Base-by-base conservation (phyloP, 495 filamentous ascomycete genomes). In the Filosporella fistucella region DNA sequence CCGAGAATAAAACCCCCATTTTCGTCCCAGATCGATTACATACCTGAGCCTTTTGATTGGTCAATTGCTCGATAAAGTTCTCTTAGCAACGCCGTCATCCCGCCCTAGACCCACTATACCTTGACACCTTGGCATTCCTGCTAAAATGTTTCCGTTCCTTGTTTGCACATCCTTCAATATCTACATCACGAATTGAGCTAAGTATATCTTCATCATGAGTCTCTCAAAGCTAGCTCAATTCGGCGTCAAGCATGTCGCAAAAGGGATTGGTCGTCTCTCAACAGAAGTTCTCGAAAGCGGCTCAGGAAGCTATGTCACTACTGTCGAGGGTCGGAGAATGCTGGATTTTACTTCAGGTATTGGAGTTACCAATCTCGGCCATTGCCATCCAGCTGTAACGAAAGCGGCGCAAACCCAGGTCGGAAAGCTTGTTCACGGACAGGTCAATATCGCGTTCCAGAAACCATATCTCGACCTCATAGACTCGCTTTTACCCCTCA, bases 331-430 rank as follows among this genome's bases (percentile, higher is more conserved):
- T 18, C 77, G 73, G 11, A 74, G 68, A 39, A 74, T 88, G 50
- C 70, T 86, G 8, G 83, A 86, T 51, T 81, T 76, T 1, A 71
- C 69, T 4, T 69, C 74, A 41, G 76, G 76, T 21, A 73, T 72
- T n/a, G 71, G 71, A 0, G 74, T 77, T 35, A 64, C 75, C 21
- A 68, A 62, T 45, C 51, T 76, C 21, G 74, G 74, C 35, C 71
- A 72, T 54, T 66, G 68, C 16, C 61, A 73, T 42, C 45, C 59
- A 35, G 60, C 63, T 21, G 66, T 74, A 2, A 61, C 57, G 23
- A 48, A 68, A 24, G 70, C 68, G 9, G 51, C 61, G 11, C 42
- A 47, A 6, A 1, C 54, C 23, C 72, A 76, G 52, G 51, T 72
- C 5, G 52, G 63, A 14, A 52, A 65, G 21, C 55, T 66, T 4